Percentiles rank a stretch among this genome's conserved stretches.
Evolutionary conservation across 306 rosid genomes (phyloP).

Genomic region (Chamaecrista fasciculata): DNA sequence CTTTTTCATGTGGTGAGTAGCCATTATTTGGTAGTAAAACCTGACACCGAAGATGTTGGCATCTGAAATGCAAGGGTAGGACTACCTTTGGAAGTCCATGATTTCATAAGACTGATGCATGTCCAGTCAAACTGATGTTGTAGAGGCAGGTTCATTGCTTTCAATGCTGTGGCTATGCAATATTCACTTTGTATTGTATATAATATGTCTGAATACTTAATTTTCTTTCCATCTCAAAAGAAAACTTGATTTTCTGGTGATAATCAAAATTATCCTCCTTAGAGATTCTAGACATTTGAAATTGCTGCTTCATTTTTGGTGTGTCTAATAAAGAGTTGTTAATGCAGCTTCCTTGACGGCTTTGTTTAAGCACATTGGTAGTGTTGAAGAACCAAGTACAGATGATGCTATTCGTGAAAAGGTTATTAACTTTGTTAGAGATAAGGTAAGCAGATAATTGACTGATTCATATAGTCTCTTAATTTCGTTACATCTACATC

Average conservation of each 20-base stretch:
- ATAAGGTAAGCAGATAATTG: conserved; percentile 56
- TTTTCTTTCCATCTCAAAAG: too few species aligned
- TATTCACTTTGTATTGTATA: neutral
- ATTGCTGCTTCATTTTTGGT: conserved; percentile 8
- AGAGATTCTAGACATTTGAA: conserved; percentile 5
- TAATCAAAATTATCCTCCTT: conserved; percentile 1
- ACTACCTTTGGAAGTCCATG: conserved; percentile 13
- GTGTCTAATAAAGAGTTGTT: conserved; percentile 38
- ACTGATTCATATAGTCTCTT: conserved; percentile 7
- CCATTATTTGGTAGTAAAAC: conserved; percentile 6
- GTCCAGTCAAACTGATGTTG: conserved; percentile 1
- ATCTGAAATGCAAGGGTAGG: conserved; percentile 9
- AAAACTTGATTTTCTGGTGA: neutral
- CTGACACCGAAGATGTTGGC: too few species aligned
- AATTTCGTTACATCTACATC: conserved; percentile 16
- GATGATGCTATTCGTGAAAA: conserved; percentile 84
- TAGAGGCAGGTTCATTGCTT: neutral
- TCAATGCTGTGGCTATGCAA: neutral
- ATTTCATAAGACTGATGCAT: neutral
- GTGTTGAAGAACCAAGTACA: conserved; percentile 71
- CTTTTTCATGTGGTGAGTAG: conserved; percentile 15
- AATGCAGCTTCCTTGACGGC: conserved; percentile 86
- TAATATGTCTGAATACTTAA: neutral
- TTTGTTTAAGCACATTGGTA: conserved; percentile 87
- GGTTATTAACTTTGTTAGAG: conserved; percentile 82